Base-by-base conservation (phyloP, 306 rosid species). In the Begonia peltatifolia region DNA sequence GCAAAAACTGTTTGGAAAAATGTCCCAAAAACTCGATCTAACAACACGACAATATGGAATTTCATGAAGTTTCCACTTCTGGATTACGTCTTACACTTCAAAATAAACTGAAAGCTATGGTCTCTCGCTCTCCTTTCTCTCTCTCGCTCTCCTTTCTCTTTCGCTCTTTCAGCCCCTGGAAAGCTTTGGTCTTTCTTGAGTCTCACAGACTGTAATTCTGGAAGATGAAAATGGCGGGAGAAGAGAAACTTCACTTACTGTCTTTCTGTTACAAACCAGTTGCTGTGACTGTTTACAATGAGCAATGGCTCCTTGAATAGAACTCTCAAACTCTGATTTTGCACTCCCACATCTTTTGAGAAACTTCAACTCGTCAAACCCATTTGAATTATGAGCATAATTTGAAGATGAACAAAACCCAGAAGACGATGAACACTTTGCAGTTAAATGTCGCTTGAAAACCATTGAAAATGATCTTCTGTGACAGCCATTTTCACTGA, bases 291-390 rank as follows among this genome's bases (percentile, higher is more conserved):
- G 94, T 71, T 92, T 92, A 84, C 99, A 92, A 75, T 86, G 79
- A 9, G 94, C 94, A 63, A 92, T 92, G 46, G 99, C 99, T 73
- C 99, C 99, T 53, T 92, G 96, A 46, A 92, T 83, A 44, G 99
- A 81, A 47, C 57, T 83, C 69, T 86, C 99, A 42, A 74, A 74
- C 68, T 92, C 96, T 11, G 94, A 83, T 55, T 63, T 86, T 47
- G 75, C 51, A 66, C 99, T 86, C 61, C 76, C 77, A 47, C 94
- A 79, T 71, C 93, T 83, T 64, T 92, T 86, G 11, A 86, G 76
- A 64, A 70, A 58, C 57, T 80, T 72, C 14, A 38, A 62, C 25
- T 69, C 75, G 30, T 71, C 79, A 42, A 62, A 43, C 47, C 76
- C 83, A 56, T 64, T 63, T 42, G 79, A 65, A 51, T 58, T 63